Evolutionary conservation across 768 basidiomycete species (phyloP).

Genomic region (Termitomyces eurrhizus): DNA sequence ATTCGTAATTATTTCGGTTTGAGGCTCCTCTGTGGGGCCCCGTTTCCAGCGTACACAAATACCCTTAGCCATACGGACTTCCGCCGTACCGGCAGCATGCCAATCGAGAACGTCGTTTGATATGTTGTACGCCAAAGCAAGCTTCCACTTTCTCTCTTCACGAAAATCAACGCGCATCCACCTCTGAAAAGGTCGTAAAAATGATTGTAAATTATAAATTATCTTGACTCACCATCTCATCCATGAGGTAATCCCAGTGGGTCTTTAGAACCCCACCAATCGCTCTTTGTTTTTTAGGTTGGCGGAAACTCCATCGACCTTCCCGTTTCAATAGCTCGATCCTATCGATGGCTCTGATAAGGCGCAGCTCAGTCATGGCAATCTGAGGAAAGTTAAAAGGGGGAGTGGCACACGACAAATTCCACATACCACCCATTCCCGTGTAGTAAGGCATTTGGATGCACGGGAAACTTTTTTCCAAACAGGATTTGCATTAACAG

Average conservation of each 20-base stretch:
- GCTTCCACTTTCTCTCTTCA: conserved; percentile 92
- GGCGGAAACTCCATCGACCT: conserved; percentile 87
- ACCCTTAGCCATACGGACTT: conserved; percentile 61
- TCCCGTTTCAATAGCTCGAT: conserved; percentile 80
- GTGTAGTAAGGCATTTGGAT: conserved; percentile 72
- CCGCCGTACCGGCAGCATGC: conserved; percentile 68
- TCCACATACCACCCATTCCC: conserved; percentile 75
- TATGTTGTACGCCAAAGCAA: conserved; percentile 77
- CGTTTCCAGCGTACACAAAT: conserved; percentile 66
- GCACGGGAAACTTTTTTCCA: conserved; percentile 66
- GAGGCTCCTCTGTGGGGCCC: conserved; percentile 30
- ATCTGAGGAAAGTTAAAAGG: conserved; percentile 40
- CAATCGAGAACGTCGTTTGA: conserved; percentile 83
- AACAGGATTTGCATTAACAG: conserved; percentile 73
- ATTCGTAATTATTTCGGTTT: conserved; percentile 30
- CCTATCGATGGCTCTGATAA: conserved; percentile 77
- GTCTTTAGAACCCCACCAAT: conserved; percentile 72
- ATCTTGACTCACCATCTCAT: conserved; percentile 77
- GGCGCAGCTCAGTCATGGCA: conserved; percentile 73
- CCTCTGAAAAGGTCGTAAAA: conserved; percentile 50
- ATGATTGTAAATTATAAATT: neutral
- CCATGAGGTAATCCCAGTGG: conserved; percentile 94
- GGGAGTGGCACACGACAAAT: neutral
- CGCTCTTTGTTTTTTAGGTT: conserved; percentile 90
- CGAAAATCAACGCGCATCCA: conserved; percentile 97